Evolutionary conservation across 2,329 filamentous ascomycete genomes (phyloP), one percentile per base, ranked within the genome.

Genomic region (Tolypocladium capitatum): DNA sequence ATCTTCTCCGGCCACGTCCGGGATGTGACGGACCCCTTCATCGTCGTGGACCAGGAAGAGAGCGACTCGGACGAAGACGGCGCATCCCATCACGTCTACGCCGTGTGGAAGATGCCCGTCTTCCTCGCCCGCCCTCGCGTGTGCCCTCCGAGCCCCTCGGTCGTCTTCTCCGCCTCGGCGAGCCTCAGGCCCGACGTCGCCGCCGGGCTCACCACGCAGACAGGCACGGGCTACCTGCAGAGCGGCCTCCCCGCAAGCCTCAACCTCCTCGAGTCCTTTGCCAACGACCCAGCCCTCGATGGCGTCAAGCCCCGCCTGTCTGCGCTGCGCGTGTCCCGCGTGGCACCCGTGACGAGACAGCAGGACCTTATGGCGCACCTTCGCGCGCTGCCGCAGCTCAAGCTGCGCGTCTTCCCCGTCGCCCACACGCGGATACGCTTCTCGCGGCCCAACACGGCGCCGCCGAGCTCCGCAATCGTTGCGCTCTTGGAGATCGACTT

Each of bases 211-310:
- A 53, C 51, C 46, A 51, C 56, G 11, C 55, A 55, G 35, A 16
- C 38, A 4, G 63, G 66, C 10, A 71, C 77, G 49, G 81, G 84
- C 46, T 88, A 87, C 58, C 72, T 91, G 31, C 76, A 78, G 33
- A 86, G 82, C 58, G 78, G 80, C 49, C 66, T 81, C 27, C 81
- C 86, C 0, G 75, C 81, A 7, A 81, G 84, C 2, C 71, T 86
- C 52, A 92, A 91, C 61, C 70, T 91, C n/a, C 75, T 92, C 14
- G 82, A 86, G 58, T 76, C 86, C 3, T 85, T 91, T 51, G 73
- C 75, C 46, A 71, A 71, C 51, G 85, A 89, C 58, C 76, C 80
- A 21, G 74, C 73, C 27, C 68, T 88, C 18, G 69, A 68, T 16
- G 78, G 81, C 33, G 67, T 79, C 27, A 73, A 74, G 54, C 83